Evolutionary conservation across 2,329 filamentous ascomycete genomes (phyloP), one percentile per base, ranked within the genome.

Genomic region (Colletotrichum eleusines): DNA sequence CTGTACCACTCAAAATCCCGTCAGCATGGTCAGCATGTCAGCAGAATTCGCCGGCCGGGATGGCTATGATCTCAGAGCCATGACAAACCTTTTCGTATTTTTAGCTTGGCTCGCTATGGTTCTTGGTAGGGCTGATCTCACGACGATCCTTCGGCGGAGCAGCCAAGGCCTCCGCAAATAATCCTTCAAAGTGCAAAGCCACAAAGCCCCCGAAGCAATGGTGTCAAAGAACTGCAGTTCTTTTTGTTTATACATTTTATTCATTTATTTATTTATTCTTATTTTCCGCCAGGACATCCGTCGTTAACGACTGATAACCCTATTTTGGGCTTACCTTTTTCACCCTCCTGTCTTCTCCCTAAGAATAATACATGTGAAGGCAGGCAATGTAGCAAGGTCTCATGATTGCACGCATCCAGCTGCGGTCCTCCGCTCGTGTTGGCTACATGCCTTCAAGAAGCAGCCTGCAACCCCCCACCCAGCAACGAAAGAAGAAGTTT

Each of bases 1-100:
- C 42, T 23, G 6, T 28, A 50, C 26, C 35, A 5, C 42, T 46
- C 28, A 23, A 18, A 54, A 57, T 66, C 66, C 66, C 66, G 48
- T 66, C 69, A 71, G 65, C 69, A 12, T 44, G n/a, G 63, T 61
- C 63, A 61, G 55, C 46, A 26, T 53, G 63, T 66, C 63, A 66
- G 63, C 54, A 33, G n/a, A 16, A 20, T n/a, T 26, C 8, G 35
- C 60, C 63, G 20, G 53, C 53, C 26, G 31, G 54, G 53, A 44
- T 35, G 23, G 26, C 23, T 64, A 53, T 26, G 48, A 54, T 31
- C 11, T 51, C 33, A n/a, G 51, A n/a, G 51, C 46, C 58, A 46
- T 63, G 64, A 63, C 69, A 63, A 63, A 55, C 6, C 53, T 33
- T 59, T 33, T 58, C 28, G 58, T 68, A 71, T 71, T 71, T 71